Conservation (phyloP, 2,329 filamentous ascomycete species). For the Pleurostoma richardsiae region DNA sequence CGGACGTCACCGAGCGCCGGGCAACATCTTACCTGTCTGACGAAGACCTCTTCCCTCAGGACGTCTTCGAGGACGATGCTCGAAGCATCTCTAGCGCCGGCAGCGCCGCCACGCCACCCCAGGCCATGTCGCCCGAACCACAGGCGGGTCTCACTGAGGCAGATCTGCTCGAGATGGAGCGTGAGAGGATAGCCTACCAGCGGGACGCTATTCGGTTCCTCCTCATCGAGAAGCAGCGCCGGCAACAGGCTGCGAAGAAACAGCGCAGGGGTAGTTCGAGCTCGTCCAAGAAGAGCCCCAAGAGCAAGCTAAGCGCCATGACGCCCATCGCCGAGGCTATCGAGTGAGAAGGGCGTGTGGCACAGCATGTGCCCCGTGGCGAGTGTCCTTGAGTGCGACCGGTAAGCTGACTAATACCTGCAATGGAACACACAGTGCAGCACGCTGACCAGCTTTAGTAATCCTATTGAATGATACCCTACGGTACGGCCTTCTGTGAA, state of each 20-base stretch:
- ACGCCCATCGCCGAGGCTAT: constrained; percentile 48
- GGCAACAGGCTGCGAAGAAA: constrained; percentile 36
- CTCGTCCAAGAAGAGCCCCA: constrained; percentile 41
- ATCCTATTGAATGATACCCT: background rate
- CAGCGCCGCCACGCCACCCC: constrained; percentile 35
- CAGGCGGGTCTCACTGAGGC: constrained; percentile 26
- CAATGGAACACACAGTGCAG: background rate
- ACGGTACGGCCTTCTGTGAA: background rate
- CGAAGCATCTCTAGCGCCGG: constrained; percentile 39
- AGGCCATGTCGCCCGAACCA: constrained; percentile 16
- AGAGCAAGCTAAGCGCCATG: constrained; percentile 44
- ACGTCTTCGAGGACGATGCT: constrained; percentile 44
- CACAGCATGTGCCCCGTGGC: constrained; percentile 2
- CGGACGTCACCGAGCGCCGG: constrained; percentile 32
- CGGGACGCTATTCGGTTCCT: constrained; percentile 47
- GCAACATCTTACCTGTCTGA: constrained; percentile 56
- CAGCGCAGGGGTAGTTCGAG: constrained; percentile 26
- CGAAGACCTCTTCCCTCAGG: constrained; percentile 55
- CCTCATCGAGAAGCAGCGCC: constrained; percentile 49
- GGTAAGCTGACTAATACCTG: background rate
- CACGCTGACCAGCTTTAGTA: background rate
- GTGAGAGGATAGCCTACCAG: constrained; percentile 44
- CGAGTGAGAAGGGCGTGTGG: constrained; percentile 23
- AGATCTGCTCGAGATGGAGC: constrained; percentile 44
- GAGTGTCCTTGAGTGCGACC: background rate